phyloP scores from a whole-genome alignment of 768 basidiomycete species.

The Kondoa malvinella region DNA sequence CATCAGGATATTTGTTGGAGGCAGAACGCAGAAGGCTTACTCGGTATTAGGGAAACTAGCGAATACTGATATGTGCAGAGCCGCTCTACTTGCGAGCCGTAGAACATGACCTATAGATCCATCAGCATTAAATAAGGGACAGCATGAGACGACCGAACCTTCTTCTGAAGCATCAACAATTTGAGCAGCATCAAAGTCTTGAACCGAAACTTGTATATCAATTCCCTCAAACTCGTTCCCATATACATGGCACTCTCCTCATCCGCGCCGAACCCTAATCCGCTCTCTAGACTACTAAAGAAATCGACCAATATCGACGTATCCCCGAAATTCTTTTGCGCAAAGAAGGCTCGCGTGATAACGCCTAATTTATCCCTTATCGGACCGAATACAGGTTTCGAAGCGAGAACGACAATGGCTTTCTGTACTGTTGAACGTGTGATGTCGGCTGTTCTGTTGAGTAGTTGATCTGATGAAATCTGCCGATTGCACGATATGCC shows the following conservation, averaged over 20 bases:
- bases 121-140: background rate
- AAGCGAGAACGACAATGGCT: conserved; percentile 80
- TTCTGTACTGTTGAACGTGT: conserved; percentile 95
- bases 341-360: conserved; percentile 77
- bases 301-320: conserved; percentile 81
- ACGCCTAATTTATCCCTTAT: conserved; percentile 90
- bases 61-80: conserved; percentile 97
- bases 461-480: conserved; percentile 58
- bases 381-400: conserved; percentile 68
- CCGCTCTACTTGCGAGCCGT: conserved; percentile 71
- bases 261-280: conserved; percentile 35
- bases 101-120: conserved; percentile 68
- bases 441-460: conserved; percentile 62
- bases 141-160: conserved; percentile 38
- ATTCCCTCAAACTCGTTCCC: conserved; percentile 55
- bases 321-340: conserved; percentile 79
- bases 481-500: conserved; percentile 97
- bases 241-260: conserved; percentile 3
- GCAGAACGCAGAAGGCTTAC: conserved; percentile 34
- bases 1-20: background rate
- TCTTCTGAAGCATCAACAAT: conserved; percentile 78
- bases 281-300: conserved; percentile 53
- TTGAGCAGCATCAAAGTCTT: conserved; percentile 85
- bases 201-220: conserved; percentile 85
- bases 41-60: conserved; percentile 78